Base-by-base conservation (phyloP, 2,329 filamentous ascomycete species). In the Ascochyta pisi region DNA sequence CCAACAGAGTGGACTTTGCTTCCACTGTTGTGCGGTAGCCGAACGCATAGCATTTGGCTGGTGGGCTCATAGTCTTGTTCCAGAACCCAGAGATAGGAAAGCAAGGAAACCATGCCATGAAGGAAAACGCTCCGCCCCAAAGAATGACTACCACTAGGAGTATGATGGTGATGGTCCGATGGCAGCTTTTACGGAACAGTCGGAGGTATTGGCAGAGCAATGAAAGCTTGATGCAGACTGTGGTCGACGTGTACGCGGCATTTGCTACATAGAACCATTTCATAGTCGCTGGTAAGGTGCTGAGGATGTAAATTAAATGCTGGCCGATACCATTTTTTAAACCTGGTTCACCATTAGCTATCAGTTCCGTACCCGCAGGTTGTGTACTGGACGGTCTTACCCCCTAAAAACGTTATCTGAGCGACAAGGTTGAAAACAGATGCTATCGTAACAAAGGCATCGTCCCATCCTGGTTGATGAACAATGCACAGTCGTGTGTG, bases 151-250 rank as follows among this genome's bases (percentile, higher is more conserved):
- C 0, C 1, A 43, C 50, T 3, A 68, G 41, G 0, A 71, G 44
- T 3, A 57, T 39, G 7, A 60, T 29, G 22, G 60, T 65, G 8
- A 62, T 23, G 15, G 26, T 54, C 16, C 65, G 67, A 12, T 61
- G 58, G 4, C 39, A 34, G 3, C 64, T 62, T 4, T 58, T 37
- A 6, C 39, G 55, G 54, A 73, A 74, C 0, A 75, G 34, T 27
- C 72, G 60, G 15, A 73, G 56, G 37, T 75, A 75, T 48, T 75
- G 73, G 19, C 64, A 59, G 2, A 75, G 64, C 19, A 75, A 56
- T 3, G 73, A 71, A 22, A 74, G 48, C 19, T 54, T 54, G 39
- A 54, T 48, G 33, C 23, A 54, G 2, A 54, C 38, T 1, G 50
- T 54, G 6, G 43, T 54, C 24, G 43, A 24, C 9, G 39, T 43